phyloP scores from a whole-genome alignment of 2,329 filamentous ascomycete species.

The Byssochlamys sp. region DNA sequence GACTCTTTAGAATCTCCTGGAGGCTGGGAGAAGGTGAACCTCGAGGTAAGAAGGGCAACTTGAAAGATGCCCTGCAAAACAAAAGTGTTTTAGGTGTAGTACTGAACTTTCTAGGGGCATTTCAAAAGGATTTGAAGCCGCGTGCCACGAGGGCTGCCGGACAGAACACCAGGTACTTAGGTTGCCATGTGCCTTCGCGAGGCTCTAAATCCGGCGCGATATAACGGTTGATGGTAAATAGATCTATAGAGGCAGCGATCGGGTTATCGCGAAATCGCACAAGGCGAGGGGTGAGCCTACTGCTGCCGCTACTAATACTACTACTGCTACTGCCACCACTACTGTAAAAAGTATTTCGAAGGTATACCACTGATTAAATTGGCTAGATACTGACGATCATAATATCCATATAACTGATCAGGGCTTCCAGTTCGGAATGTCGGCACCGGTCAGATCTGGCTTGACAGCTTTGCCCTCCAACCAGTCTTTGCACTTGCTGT shows the following conservation, averaged over 20 bases:
- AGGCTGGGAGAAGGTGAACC: slow-evolving; percentile 5
- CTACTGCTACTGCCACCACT: too few relatives aligned
- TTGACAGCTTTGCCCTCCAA: neutral
- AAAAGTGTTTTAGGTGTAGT: slow-evolving; percentile 1
- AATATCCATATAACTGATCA: too few relatives aligned
- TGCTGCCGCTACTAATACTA: too few relatives aligned
- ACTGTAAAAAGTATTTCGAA: neutral
- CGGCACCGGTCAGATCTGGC: too few relatives aligned
- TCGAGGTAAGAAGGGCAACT: slow-evolving; percentile 5
- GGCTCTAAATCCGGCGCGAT: slow-evolving; percentile 15
- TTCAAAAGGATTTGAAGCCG: slow-evolving; percentile 8
- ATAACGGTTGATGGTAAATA: slow-evolving; percentile 14
- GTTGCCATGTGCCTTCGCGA: slow-evolving; percentile 13
- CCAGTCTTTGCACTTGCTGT: neutral
- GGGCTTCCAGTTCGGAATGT: too few relatives aligned
- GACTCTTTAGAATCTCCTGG: slow-evolving; percentile 1
- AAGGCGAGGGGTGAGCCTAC: too few relatives aligned
- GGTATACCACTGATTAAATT: too few relatives aligned
- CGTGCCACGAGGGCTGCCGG: slow-evolving; percentile 8
- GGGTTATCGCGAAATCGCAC: slow-evolving; percentile 8
- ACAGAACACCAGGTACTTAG: slow-evolving; percentile 8
- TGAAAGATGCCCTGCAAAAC: slow-evolving; percentile 1
- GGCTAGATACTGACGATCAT: too few relatives aligned
- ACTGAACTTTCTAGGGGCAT: slow-evolving; percentile 7
- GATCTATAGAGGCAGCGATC: slow-evolving; percentile 11